A percentile compares a stretch with the other conserved stretches of the same genome.
These are phyloP conservation scores for Saccharomycopsis sp. DNA, from an alignment of 805 yeast species.

Conservation along the genomic window DNA sequence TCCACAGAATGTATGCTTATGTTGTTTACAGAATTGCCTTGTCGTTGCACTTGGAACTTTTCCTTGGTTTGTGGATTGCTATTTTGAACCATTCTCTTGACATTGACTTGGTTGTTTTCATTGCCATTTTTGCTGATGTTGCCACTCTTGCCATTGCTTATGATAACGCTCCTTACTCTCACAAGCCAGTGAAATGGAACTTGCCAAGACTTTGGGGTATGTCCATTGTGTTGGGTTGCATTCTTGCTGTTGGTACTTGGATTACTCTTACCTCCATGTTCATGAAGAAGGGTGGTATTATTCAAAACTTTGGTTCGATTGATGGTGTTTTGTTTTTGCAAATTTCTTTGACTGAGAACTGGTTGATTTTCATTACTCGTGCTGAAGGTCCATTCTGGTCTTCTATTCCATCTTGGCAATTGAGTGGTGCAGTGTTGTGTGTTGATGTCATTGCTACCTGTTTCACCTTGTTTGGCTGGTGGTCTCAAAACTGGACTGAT, in stretches of 20 bases:
- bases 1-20: conserved; percentile 98
- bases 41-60: conserved; percentile 87
- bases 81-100: conserved; percentile 77
- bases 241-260: conserved; percentile 91
- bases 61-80: conserved; percentile 95
- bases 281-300: conserved; percentile 83
- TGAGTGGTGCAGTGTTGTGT: conserved; percentile 83
- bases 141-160: conserved; percentile 96
- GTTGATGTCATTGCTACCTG: conserved; percentile 89
- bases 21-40: conserved; percentile 97
- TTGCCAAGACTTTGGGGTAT: conserved; percentile 95
- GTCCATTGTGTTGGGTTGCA: conserved; percentile 78
- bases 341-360: conserved; percentile 91
- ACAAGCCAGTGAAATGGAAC: conserved; percentile 93
- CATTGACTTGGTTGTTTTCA: conserved; percentile 89
- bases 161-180: conserved; percentile 94
- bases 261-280: conserved; percentile 91
- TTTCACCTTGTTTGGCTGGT: conserved; percentile 94
- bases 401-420: conserved; percentile 92
- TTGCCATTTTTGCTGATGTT: conserved; percentile 96
- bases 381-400: conserved; percentile 99
- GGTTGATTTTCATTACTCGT: conserved; percentile 95
- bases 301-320: conserved; percentile 90
- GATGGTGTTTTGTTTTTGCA: conserved; percentile 92
- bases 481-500: conserved; percentile 96